phyloP scores from a whole-genome alignment of 768 basidiomycete species.

The Naganishia randhawae region DNA sequence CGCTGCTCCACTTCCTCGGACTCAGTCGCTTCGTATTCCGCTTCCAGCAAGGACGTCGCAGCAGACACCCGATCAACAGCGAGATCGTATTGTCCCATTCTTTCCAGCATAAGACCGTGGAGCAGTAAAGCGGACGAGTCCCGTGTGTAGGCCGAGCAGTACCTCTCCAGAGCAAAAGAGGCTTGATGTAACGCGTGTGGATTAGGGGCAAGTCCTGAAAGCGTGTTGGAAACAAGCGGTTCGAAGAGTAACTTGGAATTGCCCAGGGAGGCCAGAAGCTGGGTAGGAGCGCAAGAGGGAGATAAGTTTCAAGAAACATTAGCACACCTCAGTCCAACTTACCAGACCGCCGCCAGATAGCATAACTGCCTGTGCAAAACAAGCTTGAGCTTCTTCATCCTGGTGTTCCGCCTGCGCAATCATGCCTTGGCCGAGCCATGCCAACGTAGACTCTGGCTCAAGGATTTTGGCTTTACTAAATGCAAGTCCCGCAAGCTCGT shows the following conservation, averaged over 20 bases:
- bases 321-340: conserved; percentile 18
- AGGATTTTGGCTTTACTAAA: conserved; percentile 82
- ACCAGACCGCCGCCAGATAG: conserved; percentile 50
- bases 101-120: conserved; percentile 77
- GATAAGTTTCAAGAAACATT: neutral
- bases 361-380: conserved; percentile 53
- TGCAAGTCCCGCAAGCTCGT: conserved; percentile 77
- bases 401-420: conserved; percentile 51
- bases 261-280: conserved; percentile 66
- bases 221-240: conserved; percentile 43
- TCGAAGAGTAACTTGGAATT: conserved; percentile 60
- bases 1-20: conserved; percentile 69
- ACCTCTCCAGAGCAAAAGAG: conserved; percentile 77
- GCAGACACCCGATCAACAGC: conserved; percentile 60
- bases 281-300: conserved; percentile 22
- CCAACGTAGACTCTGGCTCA: conserved; percentile 80
- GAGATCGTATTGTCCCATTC: conserved; percentile 66
- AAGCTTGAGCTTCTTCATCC: conserved; percentile 60
- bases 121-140: conserved; percentile 78
- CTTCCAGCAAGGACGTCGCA: conserved; percentile 73
- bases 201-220: conserved; percentile 6
- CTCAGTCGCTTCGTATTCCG: conserved; percentile 81
- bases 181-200: conserved; percentile 63
- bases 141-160: conserved; percentile 62
- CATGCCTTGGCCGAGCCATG: conserved; percentile 79